Conservation (phyloP, 805 yeast species). For the Metschnikowia santaceciliae region DNA sequence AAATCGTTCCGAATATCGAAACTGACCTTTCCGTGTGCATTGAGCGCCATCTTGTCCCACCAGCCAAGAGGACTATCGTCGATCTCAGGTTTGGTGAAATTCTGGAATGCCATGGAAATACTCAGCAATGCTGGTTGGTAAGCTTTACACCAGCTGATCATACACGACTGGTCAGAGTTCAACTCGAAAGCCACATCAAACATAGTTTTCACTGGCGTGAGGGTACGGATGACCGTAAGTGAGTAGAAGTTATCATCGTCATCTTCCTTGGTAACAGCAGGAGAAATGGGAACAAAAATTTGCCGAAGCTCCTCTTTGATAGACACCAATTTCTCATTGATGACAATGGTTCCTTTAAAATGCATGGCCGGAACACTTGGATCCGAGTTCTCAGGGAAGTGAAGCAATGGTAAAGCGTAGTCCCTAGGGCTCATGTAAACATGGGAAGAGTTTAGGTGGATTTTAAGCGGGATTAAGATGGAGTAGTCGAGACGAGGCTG, state of each 20-base stretch:
- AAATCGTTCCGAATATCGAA: constrained; percentile 50
- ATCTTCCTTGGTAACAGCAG: constrained; percentile 30
- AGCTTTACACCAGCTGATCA: constrained; percentile 62
- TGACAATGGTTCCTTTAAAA: constrained; percentile 44
- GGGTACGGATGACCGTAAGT: constrained; percentile 54
- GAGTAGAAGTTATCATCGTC: constrained; percentile 50
- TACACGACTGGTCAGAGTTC: constrained; percentile 44
- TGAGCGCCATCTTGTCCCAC: constrained; percentile 53
- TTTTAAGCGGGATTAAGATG: constrained; percentile 47
- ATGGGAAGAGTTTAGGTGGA: constrained; percentile 29
- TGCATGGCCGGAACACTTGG: constrained; percentile 25
- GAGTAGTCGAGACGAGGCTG: constrained; percentile 56
- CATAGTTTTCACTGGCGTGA: constrained; percentile 58
- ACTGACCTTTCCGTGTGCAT: constrained; percentile 50
- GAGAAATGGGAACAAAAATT: constrained; percentile 56
- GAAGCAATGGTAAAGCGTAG: constrained; percentile 45
- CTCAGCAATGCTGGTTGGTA: constrained; percentile 58
- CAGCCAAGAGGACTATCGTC: constrained; percentile 45
- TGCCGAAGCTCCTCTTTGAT: constrained; percentile 43
- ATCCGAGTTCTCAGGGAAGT: constrained; percentile 39
- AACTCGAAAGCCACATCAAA: constrained; percentile 47
- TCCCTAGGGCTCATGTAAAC: constrained; percentile 21
- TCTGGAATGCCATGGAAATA: constrained; percentile 39
- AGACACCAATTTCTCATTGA: constrained; percentile 52
- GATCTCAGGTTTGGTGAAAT: constrained; percentile 42